Evolutionary conservation across 2,329 filamentous ascomycete genomes (phyloP), one percentile per base, ranked within the genome.

Genomic region (Colletotrichum higginsianum): DNA sequence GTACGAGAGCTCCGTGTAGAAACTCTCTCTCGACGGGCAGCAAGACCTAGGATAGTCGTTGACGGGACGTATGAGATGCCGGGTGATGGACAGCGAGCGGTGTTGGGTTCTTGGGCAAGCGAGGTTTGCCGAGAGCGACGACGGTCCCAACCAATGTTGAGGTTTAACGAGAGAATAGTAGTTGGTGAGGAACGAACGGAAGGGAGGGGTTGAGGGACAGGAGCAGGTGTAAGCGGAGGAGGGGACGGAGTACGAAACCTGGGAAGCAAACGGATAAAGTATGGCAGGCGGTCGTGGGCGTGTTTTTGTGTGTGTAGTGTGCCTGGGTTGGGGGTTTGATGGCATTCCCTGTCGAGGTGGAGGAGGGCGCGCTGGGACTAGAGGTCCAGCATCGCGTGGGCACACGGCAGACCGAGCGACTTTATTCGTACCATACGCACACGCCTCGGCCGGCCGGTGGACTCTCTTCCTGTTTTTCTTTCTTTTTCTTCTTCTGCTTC

Each of bases 351-450:
- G 67, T 66, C 61, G 66, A 38, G 38, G 23, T 49, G 55, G 35
- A 67, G 61, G 62, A 61, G 66, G 61, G 42, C 35, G 67, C 40
- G 40, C 56, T 67, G 44, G 63, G 35, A 61, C 62, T 68, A 53
- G 57, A 63, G 63, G 65, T 56, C 40, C 58, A 68, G 52, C 69
- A 47, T 64, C 69, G 69, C 69, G 66, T 72, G 69, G 69, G 53
- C 69, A 72, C 64, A 72, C 69, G 69, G 69, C 69, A 72, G 66
- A 68, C 65, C 69, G 60, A 71, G 69, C 69, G 69, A 72, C 65
- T 64, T 69, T 69, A 72, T 64, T 72, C 69, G 69, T 69, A 72
- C 55, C 66, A 58, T 70, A 62, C 70, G 61, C 67, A 71, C 70
- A 72, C 70, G 57, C 70, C 70, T 71, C 66, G 67, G 66, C 61